Evolutionary conservation across 2,329 filamentous ascomycete genomes (phyloP).

Genomic region (Penicillium sp.): DNA sequence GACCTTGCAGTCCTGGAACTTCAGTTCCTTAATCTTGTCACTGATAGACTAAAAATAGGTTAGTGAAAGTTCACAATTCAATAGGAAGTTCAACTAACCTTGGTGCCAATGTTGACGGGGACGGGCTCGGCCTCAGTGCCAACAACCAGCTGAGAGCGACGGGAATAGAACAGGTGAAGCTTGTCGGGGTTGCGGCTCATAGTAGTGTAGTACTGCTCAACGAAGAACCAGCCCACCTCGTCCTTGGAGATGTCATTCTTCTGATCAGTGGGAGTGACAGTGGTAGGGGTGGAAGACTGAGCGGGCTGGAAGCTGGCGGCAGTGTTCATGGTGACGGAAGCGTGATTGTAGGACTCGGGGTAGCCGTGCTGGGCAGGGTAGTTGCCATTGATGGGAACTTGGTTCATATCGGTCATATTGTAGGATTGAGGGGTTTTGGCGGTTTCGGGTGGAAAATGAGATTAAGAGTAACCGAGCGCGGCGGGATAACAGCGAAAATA

Average conservation of each 20-base stretch:
- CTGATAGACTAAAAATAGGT: slow-evolving; percentile 70
- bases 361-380: slow-evolving; percentile 43
- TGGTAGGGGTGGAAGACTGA: slow-evolving; percentile 42
- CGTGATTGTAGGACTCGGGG: slow-evolving; percentile 38
- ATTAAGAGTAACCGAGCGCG: slow-evolving; percentile 19
- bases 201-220: slow-evolving; percentile 98
- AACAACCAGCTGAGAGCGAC: slow-evolving; percentile 91
- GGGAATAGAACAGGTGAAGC: slow-evolving; percentile 94
- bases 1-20: slow-evolving; percentile 97
- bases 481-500: slow-evolving; percentile 5
- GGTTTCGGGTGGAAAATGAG: slow-evolving; percentile 13
- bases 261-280: slow-evolving; percentile 38
- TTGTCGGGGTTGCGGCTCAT: slow-evolving; percentile 92
- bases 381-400: slow-evolving; percentile 45
- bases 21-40: slow-evolving; percentile 87
- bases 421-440: slow-evolving; percentile 15
- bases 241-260: slow-evolving; percentile 68
- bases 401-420: slow-evolving; percentile 44
- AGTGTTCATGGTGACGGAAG: slow-evolving; percentile 36
- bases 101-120: slow-evolving; percentile 81
- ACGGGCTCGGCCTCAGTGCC: slow-evolving; percentile 88
- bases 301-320: slow-evolving; percentile 41
- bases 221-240: slow-evolving; percentile 98
- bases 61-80: slow-evolving; percentile 5
- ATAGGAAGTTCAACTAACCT: slow-evolving; percentile 61